Conservation (phyloP, 345 rosid species). For the Moringa oleifera region DNA sequence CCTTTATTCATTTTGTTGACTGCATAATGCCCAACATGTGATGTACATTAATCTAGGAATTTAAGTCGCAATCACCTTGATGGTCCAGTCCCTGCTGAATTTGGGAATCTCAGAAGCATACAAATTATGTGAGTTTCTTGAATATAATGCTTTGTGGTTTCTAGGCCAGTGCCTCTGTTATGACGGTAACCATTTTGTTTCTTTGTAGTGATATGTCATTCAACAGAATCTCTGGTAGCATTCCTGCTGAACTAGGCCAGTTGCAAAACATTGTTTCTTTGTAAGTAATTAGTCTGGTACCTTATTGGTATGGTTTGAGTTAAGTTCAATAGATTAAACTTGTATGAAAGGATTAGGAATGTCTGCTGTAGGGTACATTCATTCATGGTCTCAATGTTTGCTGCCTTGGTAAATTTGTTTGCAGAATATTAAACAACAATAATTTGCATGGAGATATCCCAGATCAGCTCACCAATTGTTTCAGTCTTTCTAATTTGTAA, state of each 20-base stretch:
- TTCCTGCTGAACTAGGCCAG: constrained; percentile 78
- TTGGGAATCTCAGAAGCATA: constrained; percentile 78
- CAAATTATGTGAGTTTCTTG: constrained; percentile 53
- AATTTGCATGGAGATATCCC: constrained; percentile 75
- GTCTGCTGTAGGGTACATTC: no score
- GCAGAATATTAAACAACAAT: constrained; percentile 75
- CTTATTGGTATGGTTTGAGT: no score
- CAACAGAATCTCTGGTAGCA: constrained; percentile 59
- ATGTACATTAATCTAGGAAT: constrained; percentile 35
- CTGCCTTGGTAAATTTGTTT: not conserved
- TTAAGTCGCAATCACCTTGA: constrained; percentile 60
- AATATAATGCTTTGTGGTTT: no score
- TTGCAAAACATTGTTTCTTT: constrained; percentile 71
- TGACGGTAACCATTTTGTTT: not conserved
- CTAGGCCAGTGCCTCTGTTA: not conserved
- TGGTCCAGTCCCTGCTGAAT: constrained; percentile 69
- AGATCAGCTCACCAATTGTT: constrained; percentile 72
- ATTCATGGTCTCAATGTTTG: not conserved
- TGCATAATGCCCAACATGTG: not conserved
- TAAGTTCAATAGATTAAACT: no score
- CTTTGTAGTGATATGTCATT: constrained; percentile 66
- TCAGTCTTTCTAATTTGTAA: constrained; percentile 63
- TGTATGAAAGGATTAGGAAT: no score
- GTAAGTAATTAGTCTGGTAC: constrained; percentile 34
- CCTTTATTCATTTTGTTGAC: not conserved